Percentiles rank a stretch among this genome's conserved stretches.
phyloP scores from a whole-genome alignment of 108 stramenopile species.

The Stephanodiscus minutulus region DNA sequence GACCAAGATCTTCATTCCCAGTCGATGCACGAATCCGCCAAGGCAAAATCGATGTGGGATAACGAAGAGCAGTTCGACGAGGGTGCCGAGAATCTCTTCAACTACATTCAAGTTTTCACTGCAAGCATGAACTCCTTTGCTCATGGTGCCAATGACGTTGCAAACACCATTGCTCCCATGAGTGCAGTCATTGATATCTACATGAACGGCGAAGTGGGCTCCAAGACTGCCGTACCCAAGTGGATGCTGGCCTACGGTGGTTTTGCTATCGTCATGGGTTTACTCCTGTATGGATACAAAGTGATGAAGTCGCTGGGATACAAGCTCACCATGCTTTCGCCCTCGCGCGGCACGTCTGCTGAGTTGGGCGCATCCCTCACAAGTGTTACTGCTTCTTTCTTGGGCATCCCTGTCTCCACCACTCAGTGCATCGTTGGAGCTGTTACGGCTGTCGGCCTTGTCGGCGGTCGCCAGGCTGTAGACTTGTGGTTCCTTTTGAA shows the following conservation, averaged over 20 bases:
- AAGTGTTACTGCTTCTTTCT: conserved; percentile 62
- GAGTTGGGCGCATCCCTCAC: conserved; percentile 64
- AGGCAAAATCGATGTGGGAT: conserved; percentile 62
- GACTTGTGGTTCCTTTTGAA: conserved; percentile 46
- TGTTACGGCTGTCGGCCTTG: conserved; percentile 57
- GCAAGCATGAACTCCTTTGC: conserved; percentile 68
- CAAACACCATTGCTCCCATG: conserved; percentile 71
- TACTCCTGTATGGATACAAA: conserved; percentile 60
- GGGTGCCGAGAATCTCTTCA: conserved; percentile 58
- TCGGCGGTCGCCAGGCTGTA: conserved; percentile 49
- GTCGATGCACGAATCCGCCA: conserved; percentile 12
- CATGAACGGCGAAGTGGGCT: conserved; percentile 30
- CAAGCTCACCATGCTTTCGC: conserved; percentile 50
- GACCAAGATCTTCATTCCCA: conserved; percentile 17
- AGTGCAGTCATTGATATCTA: conserved; percentile 64
- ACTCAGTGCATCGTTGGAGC: conserved; percentile 78
- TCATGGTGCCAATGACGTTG: conserved; percentile 80
- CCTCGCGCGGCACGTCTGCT: conserved; percentile 62
- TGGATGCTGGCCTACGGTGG: conserved; percentile 73
- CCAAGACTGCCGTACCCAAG: conserved; percentile 33
- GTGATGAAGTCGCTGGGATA: conserved; percentile 62
- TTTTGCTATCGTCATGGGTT: conserved; percentile 59
- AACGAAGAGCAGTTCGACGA: conserved; percentile 50
- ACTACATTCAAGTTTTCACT: conserved; percentile 74
- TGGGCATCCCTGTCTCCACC: conserved; percentile 66